Conservation (phyloP, 805 yeast species). For the Metschnikowia continentalis region DNA sequence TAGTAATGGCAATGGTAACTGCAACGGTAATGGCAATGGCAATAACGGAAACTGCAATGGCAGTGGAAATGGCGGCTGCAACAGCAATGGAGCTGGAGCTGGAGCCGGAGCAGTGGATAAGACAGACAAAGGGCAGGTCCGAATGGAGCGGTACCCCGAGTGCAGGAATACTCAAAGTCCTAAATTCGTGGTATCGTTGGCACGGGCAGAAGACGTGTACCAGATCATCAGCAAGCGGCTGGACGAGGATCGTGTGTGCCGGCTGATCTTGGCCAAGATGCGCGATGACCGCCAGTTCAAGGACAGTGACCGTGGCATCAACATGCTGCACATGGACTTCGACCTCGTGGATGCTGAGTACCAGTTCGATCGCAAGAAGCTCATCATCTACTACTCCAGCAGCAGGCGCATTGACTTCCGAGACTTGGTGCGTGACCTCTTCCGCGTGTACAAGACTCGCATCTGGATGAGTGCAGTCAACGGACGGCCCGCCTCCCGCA, state of each 20-base stretch:
- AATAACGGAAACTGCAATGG: too few relatives aligned
- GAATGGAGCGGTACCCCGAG: background rate
- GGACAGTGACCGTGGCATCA: conserved; percentile 6
- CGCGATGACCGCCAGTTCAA: background rate
- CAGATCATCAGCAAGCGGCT: conserved; percentile 54
- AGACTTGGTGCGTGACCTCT: conserved; percentile 66
- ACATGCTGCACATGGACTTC: conserved; percentile 50
- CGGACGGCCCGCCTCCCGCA: conserved; percentile 31
- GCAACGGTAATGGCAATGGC: too few relatives aligned
- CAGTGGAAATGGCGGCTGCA: too few relatives aligned
- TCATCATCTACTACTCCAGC: conserved; percentile 56
- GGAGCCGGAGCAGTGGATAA: background rate
- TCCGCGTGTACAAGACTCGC: conserved; percentile 71
- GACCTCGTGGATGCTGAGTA: conserved; percentile 71
- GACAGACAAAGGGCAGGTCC: background rate
- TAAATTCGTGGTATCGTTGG: conserved; percentile 60
- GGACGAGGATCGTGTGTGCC: conserved; percentile 65
- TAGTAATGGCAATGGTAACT: too few relatives aligned
- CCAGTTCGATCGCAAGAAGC: conserved; percentile 75
- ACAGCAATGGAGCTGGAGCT: background rate
- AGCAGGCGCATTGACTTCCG: conserved; percentile 68
- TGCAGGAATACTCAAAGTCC: conserved; percentile 45
- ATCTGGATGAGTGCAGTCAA: conserved; percentile 79
- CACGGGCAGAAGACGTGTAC: conserved; percentile 56
- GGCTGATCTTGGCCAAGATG: conserved; percentile 43